Evolutionary conservation across 2,329 filamentous ascomycete species (phyloP).

Genomic region (Pseudogymnoascus sp.): DNA sequence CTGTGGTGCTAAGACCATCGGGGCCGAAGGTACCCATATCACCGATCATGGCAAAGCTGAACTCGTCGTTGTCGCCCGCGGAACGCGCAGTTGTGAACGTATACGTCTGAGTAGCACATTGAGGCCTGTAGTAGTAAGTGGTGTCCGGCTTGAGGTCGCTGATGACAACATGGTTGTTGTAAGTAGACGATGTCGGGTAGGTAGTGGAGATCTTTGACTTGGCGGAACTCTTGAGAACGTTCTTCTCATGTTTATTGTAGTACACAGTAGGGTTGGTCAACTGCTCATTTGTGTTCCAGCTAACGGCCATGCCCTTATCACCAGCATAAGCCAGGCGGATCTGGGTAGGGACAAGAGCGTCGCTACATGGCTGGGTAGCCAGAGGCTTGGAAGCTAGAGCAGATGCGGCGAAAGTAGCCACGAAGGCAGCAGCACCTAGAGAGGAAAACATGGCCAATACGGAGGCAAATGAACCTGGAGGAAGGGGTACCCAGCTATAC

Average conservation of each 20-base stretch:
- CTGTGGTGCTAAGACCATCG: slow-evolving; percentile 5
- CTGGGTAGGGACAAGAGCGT: background rate
- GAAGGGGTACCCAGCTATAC: background rate
- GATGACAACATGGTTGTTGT: background rate
- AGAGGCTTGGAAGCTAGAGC: background rate
- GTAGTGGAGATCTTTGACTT: background rate
- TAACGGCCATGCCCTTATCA: background rate
- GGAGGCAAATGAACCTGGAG: background rate
- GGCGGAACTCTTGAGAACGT: background rate
- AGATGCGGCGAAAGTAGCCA: background rate
- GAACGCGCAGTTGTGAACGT: background rate
- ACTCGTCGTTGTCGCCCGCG: background rate
- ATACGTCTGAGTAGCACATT: background rate
- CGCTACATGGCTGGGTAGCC: too few species aligned
- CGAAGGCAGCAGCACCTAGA: background rate
- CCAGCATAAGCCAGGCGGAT: background rate
- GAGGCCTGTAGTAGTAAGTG: background rate
- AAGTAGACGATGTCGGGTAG: background rate
- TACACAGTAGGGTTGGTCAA: background rate
- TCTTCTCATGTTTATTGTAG: background rate
- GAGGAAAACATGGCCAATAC: background rate
- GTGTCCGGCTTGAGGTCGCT: background rate
- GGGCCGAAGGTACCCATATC: slow-evolving; percentile 5
- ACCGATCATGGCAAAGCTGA: background rate
- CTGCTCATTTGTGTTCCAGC: background rate